phyloP scores from a whole-genome alignment of 2,329 filamentous ascomycete species.

The Allantophomopsis lycopodina region DNA sequence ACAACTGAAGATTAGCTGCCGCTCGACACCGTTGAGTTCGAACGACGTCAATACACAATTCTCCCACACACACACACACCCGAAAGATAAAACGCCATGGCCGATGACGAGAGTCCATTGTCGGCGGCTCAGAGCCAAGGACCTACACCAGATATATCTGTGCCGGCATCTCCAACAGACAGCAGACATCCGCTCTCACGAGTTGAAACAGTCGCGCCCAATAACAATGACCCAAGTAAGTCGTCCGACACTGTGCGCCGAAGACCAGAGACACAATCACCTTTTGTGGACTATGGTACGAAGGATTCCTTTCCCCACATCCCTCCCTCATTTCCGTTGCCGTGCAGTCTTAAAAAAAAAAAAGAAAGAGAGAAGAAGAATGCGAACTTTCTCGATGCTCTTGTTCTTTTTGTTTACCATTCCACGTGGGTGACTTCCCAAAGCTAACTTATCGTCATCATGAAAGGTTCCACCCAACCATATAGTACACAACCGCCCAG shows the following conservation, averaged over 20 bases:
- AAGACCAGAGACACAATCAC: constrained; percentile 29
- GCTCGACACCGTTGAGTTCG: too few relatives aligned
- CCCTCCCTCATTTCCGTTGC: too few relatives aligned
- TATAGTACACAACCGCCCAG: background rate
- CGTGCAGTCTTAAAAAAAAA: background rate
- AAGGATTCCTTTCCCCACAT: constrained; percentile 4
- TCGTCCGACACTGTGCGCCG: constrained; percentile 46
- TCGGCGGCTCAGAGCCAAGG: constrained; percentile 5
- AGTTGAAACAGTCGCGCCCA: constrained; percentile 11
- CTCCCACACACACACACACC: too few relatives aligned
- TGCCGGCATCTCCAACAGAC: constrained; percentile 33
- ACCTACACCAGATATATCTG: constrained; percentile 9
- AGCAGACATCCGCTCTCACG: constrained; percentile 25
- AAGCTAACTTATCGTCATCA: background rate
- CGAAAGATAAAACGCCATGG: too few relatives aligned
- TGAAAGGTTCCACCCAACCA: constrained; percentile 1
- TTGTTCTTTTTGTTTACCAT: background rate
- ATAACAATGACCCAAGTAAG: constrained; percentile 36
- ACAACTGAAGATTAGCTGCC: too few relatives aligned
- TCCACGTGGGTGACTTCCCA: background rate
- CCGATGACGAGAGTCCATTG: too few relatives aligned
- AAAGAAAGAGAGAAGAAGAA: background rate
- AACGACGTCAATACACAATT: too few relatives aligned
- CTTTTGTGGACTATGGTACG: constrained; percentile 36
- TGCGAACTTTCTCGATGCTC: background rate